phyloP scores from a whole-genome alignment of 371 early-diverging fungal species.

The Mucor mucedo region DNA sequence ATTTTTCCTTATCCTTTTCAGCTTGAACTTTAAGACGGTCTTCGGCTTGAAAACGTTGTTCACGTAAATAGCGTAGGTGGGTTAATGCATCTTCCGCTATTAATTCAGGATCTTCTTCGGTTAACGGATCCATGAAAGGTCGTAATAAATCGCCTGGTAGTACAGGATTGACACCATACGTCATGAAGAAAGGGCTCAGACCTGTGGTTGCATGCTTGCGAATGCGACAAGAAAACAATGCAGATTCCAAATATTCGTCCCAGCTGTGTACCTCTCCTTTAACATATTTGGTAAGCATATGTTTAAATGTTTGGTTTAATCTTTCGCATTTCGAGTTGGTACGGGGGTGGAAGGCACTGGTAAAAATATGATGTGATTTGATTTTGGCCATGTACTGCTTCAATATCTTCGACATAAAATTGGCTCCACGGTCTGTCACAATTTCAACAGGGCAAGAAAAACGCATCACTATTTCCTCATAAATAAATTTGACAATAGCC shows the following conservation, averaged over 20 bases:
- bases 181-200: slow-evolving; percentile 20
- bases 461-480: slow-evolving; percentile 29
- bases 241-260: slow-evolving; percentile 13
- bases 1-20: slow-evolving; percentile 22
- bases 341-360: not conserved
- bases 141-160: slow-evolving; percentile 18
- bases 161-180: slow-evolving; percentile 22
- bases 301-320: slow-evolving; percentile 23
- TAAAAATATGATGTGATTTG: not conserved
- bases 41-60: not conserved
- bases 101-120: slow-evolving; percentile 4
- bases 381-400: not conserved
- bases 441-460: slow-evolving; percentile 36
- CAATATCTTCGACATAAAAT: slow-evolving; percentile 16
- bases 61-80: not conserved
- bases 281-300: slow-evolving; percentile 9
- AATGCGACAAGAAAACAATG: slow-evolving; percentile 18
- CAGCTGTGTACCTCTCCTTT: slow-evolving; percentile 9
- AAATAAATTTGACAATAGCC: slow-evolving; percentile 34
- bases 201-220: slow-evolving; percentile 11
- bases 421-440: slow-evolving; percentile 26
- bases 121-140: slow-evolving; percentile 7
- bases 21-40: not conserved
- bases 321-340: slow-evolving; percentile 33
- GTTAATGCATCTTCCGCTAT: not conserved